Evolutionary conservation across 352 stramenopile genomes (phyloP), one percentile per base, ranked within the genome.

Genomic region (Halophytophthora polymorphica): DNA sequence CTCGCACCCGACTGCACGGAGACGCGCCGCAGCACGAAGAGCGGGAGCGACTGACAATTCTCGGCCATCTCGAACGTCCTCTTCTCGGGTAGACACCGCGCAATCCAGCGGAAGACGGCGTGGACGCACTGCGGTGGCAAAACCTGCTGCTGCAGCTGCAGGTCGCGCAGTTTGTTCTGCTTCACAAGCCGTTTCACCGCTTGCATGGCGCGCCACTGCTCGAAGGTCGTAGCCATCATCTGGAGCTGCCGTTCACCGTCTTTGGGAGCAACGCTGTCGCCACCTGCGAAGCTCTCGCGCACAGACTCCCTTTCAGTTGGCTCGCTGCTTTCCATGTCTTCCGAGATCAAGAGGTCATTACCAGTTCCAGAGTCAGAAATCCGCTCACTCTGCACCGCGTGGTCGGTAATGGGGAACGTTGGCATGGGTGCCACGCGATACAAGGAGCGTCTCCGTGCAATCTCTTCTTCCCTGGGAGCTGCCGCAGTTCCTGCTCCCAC

Each of bases 21-120:
- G n/a, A 81, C 44, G 19, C 75, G 48, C 2, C 53, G 54, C 8
- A 73, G 43, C 13, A 82, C 56, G 8, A 58, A 71, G 4, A 62
- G 53, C 6, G 65, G 64, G 5, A 85, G 50, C 0, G 58, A 55
- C n/a, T 56, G 23, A 15, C 50, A 53, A 23, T 47, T 73, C 6
- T 62, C 40, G 1, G 48, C 61, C 7, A 23, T 17, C 3, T 43
- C 22, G 7, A 73, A 64, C 35, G 45, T 12, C 6, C 68, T 22
- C 15, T 58, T 49, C 22, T 63, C 61, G 2, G 73, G 73, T 0
- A 89, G 58, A 31, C 53, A 62, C 4, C 54, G 8, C 3, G 43
- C 44, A 25, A 87, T 51, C 75, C 78, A 89, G 19, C 56, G 71
- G 45, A 87, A 84, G 12, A 86, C 15, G 0, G 71, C 64, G 39